phyloP scores from a whole-genome alignment of 2,329 filamentous ascomycete species.

The Chaetoscypha palmicola region DNA sequence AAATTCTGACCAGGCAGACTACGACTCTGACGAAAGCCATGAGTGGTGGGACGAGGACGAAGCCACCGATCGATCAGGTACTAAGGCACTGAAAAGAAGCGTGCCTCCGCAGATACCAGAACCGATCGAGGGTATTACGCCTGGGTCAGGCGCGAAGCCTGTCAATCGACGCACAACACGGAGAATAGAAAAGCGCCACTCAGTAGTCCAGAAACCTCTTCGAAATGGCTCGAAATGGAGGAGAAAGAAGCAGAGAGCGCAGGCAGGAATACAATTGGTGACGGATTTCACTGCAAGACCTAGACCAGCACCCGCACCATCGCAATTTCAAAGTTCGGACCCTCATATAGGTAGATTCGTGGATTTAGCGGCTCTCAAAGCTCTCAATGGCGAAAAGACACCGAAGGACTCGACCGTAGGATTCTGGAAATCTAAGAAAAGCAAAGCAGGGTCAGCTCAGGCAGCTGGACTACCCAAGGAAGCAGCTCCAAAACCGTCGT shows the following conservation, averaged over 20 bases:
- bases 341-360: conserved; percentile 32
- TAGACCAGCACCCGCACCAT: conserved; percentile 38
- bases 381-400: conserved; percentile 40
- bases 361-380: conserved; percentile 51
- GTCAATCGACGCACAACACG: conserved; percentile 13
- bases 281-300: conserved; percentile 56
- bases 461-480: not conserved
- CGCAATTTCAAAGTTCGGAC: conserved; percentile 18
- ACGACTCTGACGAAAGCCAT: conserved; percentile 18
- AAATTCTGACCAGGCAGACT: conserved; percentile 20
- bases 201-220: conserved; percentile 32
- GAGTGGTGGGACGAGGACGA: conserved; percentile 30
- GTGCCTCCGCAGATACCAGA: conserved; percentile 22
- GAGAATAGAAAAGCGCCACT: conserved; percentile 23
- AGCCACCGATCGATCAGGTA: not conserved
- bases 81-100: conserved; percentile 5
- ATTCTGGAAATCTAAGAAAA: conserved; percentile 29
- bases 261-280: conserved; percentile 59
- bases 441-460: conserved; percentile 12
- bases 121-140: conserved; percentile 10
- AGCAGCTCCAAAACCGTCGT: not conserved
- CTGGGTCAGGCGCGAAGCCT: conserved; percentile 11
- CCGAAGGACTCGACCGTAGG: conserved; percentile 14
- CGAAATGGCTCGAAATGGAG: conserved; percentile 50
- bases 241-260: conserved; percentile 53